Conservation (phyloP, 2,329 filamentous ascomycete genomes). For the Diaporthe sp. region DNA sequence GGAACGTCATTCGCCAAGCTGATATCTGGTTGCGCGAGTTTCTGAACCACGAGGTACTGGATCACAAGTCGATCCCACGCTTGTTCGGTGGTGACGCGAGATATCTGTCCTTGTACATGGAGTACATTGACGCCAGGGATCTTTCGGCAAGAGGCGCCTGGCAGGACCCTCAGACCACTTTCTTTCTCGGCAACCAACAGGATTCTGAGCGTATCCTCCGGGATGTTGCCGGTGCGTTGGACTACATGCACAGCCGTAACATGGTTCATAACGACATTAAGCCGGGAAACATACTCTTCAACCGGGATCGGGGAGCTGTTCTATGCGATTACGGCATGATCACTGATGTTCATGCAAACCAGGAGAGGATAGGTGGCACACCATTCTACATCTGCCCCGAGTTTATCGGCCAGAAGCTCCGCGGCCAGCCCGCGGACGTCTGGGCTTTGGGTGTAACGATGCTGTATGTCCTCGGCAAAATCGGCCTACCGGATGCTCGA, state of each 20-base stretch:
- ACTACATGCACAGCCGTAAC: constrained; percentile 67
- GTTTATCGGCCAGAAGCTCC: constrained; percentile 68
- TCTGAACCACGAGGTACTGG: constrained; percentile 66
- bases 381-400: constrained; percentile 74
- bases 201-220: constrained; percentile 67
- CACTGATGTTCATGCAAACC: constrained; percentile 60
- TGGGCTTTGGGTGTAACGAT: constrained; percentile 73
- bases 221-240: constrained; percentile 67
- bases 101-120: constrained; percentile 73
- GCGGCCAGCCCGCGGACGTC: constrained; percentile 69
- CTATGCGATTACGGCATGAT: constrained; percentile 73
- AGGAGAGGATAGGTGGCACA: constrained; percentile 62
- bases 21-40: constrained; percentile 73
- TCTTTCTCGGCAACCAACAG: constrained; percentile 62
- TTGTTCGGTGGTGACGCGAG: constrained; percentile 72
- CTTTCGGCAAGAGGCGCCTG: constrained; percentile 63
- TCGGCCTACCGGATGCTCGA: constrained; percentile 67
- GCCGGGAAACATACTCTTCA: constrained; percentile 73
- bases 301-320: constrained; percentile 68
- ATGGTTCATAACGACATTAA: constrained; percentile 75
- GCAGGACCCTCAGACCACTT: constrained; percentile 55
- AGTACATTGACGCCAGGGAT: constrained; percentile 70
- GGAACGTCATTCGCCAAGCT: constrained; percentile 70
- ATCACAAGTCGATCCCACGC: constrained; percentile 70
- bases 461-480: constrained; percentile 70